A percentile compares a stretch with the other conserved stretches of the same genome.
These are phyloP conservation scores for Butyriboletus loyo DNA, from an alignment of 768 basidiomycete genomes.

Conservation along the genomic window DNA sequence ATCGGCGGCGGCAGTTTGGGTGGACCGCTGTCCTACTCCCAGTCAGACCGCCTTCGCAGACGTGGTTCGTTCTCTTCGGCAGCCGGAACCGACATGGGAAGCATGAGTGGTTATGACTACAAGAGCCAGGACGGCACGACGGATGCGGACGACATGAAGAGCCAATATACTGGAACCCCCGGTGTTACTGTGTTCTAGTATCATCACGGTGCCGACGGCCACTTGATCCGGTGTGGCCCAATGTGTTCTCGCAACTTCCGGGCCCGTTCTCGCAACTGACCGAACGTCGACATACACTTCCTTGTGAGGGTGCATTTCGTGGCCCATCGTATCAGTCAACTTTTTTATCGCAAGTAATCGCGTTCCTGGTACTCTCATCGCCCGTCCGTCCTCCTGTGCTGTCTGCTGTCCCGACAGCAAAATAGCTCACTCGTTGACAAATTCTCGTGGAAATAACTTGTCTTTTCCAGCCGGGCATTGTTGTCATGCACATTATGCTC, in stretches of 20 bases:
- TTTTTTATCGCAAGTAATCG: conserved; percentile 15
- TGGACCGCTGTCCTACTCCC: conserved; percentile 74
- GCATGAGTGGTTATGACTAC: conserved; percentile 74
- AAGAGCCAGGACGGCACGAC: conserved; percentile 85
- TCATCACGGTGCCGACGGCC: conserved; percentile 1
- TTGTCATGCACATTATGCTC: conserved; percentile 25
- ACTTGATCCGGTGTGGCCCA: conserved; percentile 7
- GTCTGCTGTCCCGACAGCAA: not conserved
- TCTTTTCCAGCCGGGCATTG: conserved; percentile 2
- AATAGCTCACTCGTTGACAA: conserved; percentile 6
- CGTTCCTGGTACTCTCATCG: conserved; percentile 3
- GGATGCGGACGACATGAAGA: conserved; percentile 85
- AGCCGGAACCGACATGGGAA: conserved; percentile 74
- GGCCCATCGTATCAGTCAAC: conserved; percentile 8
- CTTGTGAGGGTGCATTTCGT: conserved; percentile 4
- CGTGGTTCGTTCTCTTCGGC: conserved; percentile 76
- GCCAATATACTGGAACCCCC: conserved; percentile 81
- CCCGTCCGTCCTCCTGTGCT: not conserved
- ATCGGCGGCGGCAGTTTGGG: conserved; percentile 51
- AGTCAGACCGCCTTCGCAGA: conserved; percentile 83
- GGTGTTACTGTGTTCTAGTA: conserved; percentile 81
- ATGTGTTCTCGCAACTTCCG: conserved; percentile 13
- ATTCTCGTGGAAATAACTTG: not conserved
- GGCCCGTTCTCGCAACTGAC: conserved; percentile 2
- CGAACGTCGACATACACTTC: conserved; percentile 9